Evolutionary conservation across 2,329 filamentous ascomycete genomes (phyloP).

Genomic region (Xylaria hypoxylon): DNA sequence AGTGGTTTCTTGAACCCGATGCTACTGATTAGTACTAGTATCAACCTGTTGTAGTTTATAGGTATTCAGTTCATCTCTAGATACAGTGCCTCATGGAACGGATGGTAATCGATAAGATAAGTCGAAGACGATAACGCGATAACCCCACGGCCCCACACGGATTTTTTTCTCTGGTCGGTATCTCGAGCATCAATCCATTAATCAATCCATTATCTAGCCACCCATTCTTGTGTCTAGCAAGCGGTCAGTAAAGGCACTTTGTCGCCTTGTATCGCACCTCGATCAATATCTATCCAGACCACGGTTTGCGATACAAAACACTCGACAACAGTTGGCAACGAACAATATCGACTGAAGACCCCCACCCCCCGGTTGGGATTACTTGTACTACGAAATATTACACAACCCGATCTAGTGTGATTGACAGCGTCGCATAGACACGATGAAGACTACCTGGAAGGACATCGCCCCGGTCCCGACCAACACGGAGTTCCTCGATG

Average conservation of each 20-base stretch:
- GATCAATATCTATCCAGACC: neutral
- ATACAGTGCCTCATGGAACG: neutral
- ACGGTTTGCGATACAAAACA: conserved; percentile 1
- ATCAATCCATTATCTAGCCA: conserved; percentile 7
- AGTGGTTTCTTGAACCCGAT: neutral
- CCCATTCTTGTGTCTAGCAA: conserved; percentile 5
- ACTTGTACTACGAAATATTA: neutral
- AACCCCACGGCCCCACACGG: conserved; percentile 39
- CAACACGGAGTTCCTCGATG: conserved; percentile 92
- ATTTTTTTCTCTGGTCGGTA: conserved; percentile 38
- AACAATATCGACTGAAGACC: conserved; percentile 17
- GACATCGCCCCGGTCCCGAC: conserved; percentile 90
- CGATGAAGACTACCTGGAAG: conserved; percentile 74
- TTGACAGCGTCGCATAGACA: conserved; percentile 45
- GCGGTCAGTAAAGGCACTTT: conserved; percentile 1
- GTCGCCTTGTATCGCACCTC: conserved; percentile 12
- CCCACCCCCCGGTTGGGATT: conserved; percentile 22
- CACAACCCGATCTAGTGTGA: neutral
- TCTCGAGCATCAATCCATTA: conserved; percentile 18
- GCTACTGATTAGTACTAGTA: neutral
- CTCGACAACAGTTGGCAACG: neutral
- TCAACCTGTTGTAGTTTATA: neutral
- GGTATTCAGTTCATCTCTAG: neutral
- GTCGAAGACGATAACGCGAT: neutral
- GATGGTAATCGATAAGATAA: conserved; percentile 37